A percentile compares a stretch with the other conserved stretches of the same genome.
Evolutionary conservation across 306 rosid species (phyloP).

Genomic region (Ziziphus jujuba): DNA sequence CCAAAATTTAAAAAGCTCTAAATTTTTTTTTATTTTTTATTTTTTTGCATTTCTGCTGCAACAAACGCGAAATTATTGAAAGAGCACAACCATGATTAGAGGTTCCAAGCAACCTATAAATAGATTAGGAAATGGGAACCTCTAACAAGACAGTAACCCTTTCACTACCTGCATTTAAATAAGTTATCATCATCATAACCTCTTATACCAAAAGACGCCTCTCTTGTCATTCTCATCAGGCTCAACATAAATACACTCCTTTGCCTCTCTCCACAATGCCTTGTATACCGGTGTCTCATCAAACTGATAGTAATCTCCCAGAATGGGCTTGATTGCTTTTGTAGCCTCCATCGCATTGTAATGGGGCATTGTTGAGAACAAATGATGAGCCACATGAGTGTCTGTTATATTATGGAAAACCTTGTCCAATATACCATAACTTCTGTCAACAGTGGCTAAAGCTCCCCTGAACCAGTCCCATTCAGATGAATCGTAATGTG

Average conservation of each 20-base stretch:
- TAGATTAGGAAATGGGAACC: conserved; percentile 6
- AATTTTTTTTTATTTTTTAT: not conserved
- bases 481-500: conserved; percentile 79
- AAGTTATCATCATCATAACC: conserved; percentile 30
- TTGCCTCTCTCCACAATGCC: conserved; percentile 76
- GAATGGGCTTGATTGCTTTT: conserved; percentile 62
- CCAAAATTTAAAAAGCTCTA: too few relatives aligned
- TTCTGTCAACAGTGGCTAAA: conserved; percentile 84
- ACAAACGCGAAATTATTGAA: not conserved
- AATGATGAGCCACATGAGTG: conserved; percentile 93
- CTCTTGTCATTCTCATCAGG: conserved; percentile 47
- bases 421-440: conserved; percentile 86
- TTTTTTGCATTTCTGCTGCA: not conserved
- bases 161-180: not conserved
- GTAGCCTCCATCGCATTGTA: conserved; percentile 92
- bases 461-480: conserved; percentile 99
- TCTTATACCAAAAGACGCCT: conserved; percentile 86
- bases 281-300: conserved; percentile 61
- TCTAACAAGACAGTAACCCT: conserved; percentile 8
- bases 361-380: conserved; percentile 91
- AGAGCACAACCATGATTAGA: not conserved
- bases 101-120: conserved; percentile 13
- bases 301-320: conserved; percentile 72
- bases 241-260: conserved; percentile 78
- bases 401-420: conserved; percentile 94